Evolutionary conservation across 176 grass and related monocot species (phyloP), one percentile per base, ranked within the genome.

Genomic region (Aegilops longissima): DNA sequence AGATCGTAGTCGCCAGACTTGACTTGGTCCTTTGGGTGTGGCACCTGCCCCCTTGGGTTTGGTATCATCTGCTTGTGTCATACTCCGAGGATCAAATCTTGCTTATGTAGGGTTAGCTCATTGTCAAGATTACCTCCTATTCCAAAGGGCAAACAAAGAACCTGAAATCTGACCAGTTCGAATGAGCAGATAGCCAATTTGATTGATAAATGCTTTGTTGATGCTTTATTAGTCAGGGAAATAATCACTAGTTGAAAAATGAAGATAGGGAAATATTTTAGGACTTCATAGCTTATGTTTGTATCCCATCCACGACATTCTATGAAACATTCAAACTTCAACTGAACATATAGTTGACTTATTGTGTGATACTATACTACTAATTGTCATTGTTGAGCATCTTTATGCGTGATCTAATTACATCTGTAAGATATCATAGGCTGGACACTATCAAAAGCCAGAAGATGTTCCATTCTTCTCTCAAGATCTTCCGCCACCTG

Each of bases 381-480:
- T 72, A 25, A 51, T 74, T 66, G 3, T 13, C 56, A 35, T 36
- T 24, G 6, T 7, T 29, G 33, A n/a, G 20, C 67, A 21, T 33
- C 49, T 3, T 21, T 69, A 36, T 27, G 39, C 29, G 30, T 16
- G 79, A 12, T 61, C 59, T 84, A 54, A 76, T 36, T 56, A 30
- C 14, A 38, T 40, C 9, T 23, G 3, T 64, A 18, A 76, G 61
- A 75, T 93, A 29, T 80, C 8, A 31, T 54, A 98, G 97, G 85
- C 54, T 66, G 92, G 94, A 70, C 84, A 86, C 62, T 99, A 99
- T 91, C 90, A 93, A 77, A 91, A 93, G 49, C 90, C 94, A 54
- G 97, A 96, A 89, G 92, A 99, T 49, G 87, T 96, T 45, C 90
- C 87, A n/a, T 99, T 96, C 80, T 99, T 94, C 77, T 87, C 87